Evolutionary conservation across 2,329 filamentous ascomycete species (phyloP).

Genomic region (Penicillium sp.): DNA sequence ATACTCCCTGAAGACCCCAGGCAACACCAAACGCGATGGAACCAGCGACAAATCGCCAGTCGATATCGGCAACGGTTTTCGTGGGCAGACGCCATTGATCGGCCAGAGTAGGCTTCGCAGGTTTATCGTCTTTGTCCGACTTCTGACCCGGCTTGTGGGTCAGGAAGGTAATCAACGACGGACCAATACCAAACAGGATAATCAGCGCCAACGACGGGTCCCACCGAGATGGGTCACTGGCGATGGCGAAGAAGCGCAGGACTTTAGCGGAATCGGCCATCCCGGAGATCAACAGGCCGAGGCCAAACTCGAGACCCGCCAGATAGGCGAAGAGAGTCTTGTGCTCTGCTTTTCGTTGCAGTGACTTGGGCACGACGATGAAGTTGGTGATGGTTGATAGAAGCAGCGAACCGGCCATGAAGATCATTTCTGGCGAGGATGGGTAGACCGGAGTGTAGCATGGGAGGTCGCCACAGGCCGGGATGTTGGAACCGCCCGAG

Average conservation of each 20-base stretch:
- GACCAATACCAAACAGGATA: slow-evolving; percentile 53
- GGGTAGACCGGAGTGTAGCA: slow-evolving; percentile 54
- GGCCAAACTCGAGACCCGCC: slow-evolving; percentile 53
- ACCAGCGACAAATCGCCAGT: slow-evolving; percentile 52
- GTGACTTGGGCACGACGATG: slow-evolving; percentile 34
- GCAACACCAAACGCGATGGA: slow-evolving; percentile 53
- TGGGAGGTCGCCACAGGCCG: slow-evolving; percentile 43
- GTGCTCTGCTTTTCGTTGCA: slow-evolving; percentile 35
- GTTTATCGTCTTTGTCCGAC: slow-evolving; percentile 25
- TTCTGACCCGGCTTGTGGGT: slow-evolving; percentile 32
- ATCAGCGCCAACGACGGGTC: slow-evolving; percentile 55
- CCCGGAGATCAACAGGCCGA: slow-evolving; percentile 54
- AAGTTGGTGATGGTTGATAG: slow-evolving; percentile 37
- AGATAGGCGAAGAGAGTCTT: slow-evolving; percentile 46
- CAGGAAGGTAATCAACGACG: slow-evolving; percentile 45
- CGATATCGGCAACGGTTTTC: slow-evolving; percentile 50
- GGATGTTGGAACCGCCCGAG: slow-evolving; percentile 40
- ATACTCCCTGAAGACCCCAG: slow-evolving; percentile 55
- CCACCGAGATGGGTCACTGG: slow-evolving; percentile 47
- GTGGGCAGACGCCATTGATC: slow-evolving; percentile 48
- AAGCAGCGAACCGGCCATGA: slow-evolving; percentile 37
- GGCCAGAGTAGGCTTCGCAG: slow-evolving; percentile 43
- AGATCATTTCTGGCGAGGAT: slow-evolving; percentile 34
- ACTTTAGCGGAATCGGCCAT: slow-evolving; percentile 57
- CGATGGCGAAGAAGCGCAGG: slow-evolving; percentile 51